Base-by-base conservation (phyloP, 306 rosid genomes). In the Malus orientalis region DNA sequence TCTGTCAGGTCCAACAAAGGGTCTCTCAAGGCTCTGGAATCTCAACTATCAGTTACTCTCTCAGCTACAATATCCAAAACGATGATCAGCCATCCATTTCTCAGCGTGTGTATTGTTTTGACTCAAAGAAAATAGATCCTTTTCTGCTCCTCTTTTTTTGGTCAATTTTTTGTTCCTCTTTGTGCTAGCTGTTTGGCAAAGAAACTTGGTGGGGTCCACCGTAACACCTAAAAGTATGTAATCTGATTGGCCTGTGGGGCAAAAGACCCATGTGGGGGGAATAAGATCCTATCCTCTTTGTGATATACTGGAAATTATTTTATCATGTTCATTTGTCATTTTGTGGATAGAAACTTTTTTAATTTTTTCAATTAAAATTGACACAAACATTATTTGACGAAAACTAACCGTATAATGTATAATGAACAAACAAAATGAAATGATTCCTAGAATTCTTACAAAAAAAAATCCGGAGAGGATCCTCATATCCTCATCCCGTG, bases 131-230 rank as follows among this genome's bases (percentile, higher is more conserved):
- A 72, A 32, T 38, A 81, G 40, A 84, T 42, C 74, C 59, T 32
- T 12, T 58, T n/a, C 4, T 10, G 20, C 10, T n/a, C 23, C 11
- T n/a, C 22, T n/a, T 8, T 55, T 57, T n/a, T 38, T 38, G 40
- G 42, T 38, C 42, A 38, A 38, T 38, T 7, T 38, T 42, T 32
- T 27, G 30, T 36, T 77, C 25, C 54, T 54, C 67, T 82, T 20
- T 44, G 36, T 74, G 88, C 81, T 84, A 85, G 96, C 87, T 87
- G 89, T 82, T 77, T 86, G 81, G 85, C 89, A 86, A 73, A 82
- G 79, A 76, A 74, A 81, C 83, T 60, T 79, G 90, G 91, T 79
- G 86, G 87, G 86, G 67, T 12, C 85, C 87, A 81, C 47, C 85
- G 67, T 20, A 73, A 53, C 81, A 89, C 77, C 72, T 32, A 58